Base-by-base conservation (phyloP, 2,329 filamentous ascomycete species). In the Epichloe gansuensis region DNA sequence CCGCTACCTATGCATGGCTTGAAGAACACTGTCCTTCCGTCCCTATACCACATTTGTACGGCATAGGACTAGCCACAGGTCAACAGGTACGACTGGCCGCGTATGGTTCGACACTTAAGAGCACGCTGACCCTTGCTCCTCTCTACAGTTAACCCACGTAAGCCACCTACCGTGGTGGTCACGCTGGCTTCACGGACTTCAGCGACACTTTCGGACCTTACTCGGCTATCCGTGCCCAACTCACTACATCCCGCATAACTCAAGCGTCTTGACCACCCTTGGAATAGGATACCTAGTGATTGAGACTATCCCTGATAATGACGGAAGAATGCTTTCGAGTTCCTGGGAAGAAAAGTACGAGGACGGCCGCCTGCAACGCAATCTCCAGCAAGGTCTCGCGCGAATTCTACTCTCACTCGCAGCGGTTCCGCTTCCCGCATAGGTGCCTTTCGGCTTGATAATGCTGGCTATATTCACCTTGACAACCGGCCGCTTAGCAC, bases 1-100 rank as follows among this genome's bases (percentile, higher is more conserved):
- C 61, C 5, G 62, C 58, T 53, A 57, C 59, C 6, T 64, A 65
- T 47, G 52, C 55, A 0, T 65, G 59, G 61, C 60, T 67, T 42
- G 55, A 63, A 55, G 48, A 61, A 13, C 39, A 59, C 38, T 65
- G 57, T 54, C 57, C 57, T 15, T 51, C 62, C 34, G 57, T 64
- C 17, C 61, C 51, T 28, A 58, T 62, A 42, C 60, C 59, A 35
- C 46, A 50, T 34, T 52, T 66, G 35, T 58, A 60, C 44, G 59
- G 55, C 47, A 38, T 48, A 25, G 46, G 46, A 2, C 39, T 48
- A 12, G 11, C 46, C 13, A 34, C 38, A 13, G 46, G 46, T 12
- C 39, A 17, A 23, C 5, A 23, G 15, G 46, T 48, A 15, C 38
- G 46, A 38, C 17, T 12, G 41, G 11, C 1, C 12, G n/a, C 39